Base-by-base conservation (phyloP, 352 stramenopile genomes). In the Pythium folliculosum region DNA sequence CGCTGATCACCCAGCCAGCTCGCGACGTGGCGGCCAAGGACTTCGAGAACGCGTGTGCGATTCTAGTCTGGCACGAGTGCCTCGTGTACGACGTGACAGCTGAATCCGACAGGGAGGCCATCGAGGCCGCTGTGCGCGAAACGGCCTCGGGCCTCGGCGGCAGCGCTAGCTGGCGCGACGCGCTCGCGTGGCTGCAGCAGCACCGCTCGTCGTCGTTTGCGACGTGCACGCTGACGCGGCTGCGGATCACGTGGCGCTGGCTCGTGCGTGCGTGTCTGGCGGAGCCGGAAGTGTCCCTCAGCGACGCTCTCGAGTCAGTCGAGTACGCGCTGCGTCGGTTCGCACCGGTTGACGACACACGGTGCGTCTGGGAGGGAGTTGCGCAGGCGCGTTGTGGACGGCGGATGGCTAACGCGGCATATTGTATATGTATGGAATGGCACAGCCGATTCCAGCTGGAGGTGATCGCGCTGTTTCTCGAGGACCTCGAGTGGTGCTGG, bases 241-340 rank as follows among this genome's bases (percentile, higher is more conserved):
- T 90, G 52, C 73, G 77, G 19, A 48, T 90, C 19, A 70, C 77
- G 37, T 90, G 82, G 82, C 81, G 82, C 63, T 91, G 82, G 82
- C 75, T 91, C n/a, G 35, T 88, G 48, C 70, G 72, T 47, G 19
- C 22, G 21, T 52, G 65, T 37, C 27, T 32, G 27, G 27, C 27
- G 27, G 3, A 32, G 51, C 40, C 40, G 40, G 13, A 35, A 16
- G 43, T n/a, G 21, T 22, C 27, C 8, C 43, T 73, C 48, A 65
- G 45, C 1, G 64, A 80, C 27, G 65, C 77, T 5, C 76, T 91
- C 0, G 77, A 89, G 73, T 81, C 75, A 5, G 48, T 91, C 50
- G 82, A 91, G 67, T 89, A 88, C 53, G 69, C 76, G 22, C 81
- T 89, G 25, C 80, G 82, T 10, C 78, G 78, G 5, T 88, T 87